Evolutionary conservation across 2,329 filamentous ascomycete genomes (phyloP).

Genomic region (Davidsoniella eucalypti): DNA sequence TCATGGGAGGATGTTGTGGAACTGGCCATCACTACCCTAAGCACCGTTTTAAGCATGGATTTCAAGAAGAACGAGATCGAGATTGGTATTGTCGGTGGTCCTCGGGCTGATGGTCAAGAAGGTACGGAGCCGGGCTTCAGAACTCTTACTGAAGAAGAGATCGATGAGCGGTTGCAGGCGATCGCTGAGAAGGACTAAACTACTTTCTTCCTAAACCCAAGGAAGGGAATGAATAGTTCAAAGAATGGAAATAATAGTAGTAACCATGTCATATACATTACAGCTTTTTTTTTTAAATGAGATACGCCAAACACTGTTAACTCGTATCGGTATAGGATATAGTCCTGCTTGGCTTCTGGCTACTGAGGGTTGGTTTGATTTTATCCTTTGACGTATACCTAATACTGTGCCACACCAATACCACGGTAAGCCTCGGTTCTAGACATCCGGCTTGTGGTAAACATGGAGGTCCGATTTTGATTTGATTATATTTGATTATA

Average conservation of each 20-base stretch:
- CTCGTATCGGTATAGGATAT: background rate
- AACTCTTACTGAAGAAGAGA: conserved; percentile 88
- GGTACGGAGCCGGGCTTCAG: conserved; percentile 68
- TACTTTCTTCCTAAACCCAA: background rate
- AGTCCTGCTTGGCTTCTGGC: no score
- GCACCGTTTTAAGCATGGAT: conserved; percentile 93
- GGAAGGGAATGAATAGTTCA: background rate
- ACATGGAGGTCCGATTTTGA: no score
- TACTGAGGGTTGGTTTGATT: no score
- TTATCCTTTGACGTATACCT: no score
- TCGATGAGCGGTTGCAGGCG: conserved; percentile 92
- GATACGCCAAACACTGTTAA: conserved; percentile 8
- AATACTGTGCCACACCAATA: no score
- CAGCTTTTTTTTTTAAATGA: conserved; percentile 10
- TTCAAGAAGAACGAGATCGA: conserved; percentile 99
- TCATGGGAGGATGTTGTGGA: conserved; percentile 97
- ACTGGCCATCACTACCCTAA: conserved; percentile 85
- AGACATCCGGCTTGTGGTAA: no score
- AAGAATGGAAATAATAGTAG: background rate
- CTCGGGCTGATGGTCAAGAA: conserved; percentile 65
- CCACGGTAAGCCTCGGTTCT: no score
- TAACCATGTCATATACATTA: conserved; percentile 1
- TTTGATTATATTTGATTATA: no score
- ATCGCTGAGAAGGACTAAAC: conserved; percentile 95
- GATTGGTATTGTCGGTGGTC: conserved; percentile 90